Conservation (phyloP, 208 protist genomes). For the Endotrypanum monterogeii region DNA sequence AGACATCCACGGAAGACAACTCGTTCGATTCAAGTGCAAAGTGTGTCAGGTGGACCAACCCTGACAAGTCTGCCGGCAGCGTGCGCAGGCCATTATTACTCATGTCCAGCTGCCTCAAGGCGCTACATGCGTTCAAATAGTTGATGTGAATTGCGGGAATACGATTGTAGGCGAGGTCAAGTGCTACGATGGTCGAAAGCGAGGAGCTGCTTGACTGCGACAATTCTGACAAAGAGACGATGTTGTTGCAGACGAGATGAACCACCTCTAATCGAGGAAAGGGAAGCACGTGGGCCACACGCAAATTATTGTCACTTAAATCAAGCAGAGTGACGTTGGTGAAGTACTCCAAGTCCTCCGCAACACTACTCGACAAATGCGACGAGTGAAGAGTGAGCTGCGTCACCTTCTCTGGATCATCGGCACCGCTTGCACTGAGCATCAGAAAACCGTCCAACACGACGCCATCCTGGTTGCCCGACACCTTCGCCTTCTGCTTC, state of each 20-base stretch:
- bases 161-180: constrained; percentile 88
- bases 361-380: constrained; percentile 57
- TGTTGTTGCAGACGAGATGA: constrained; percentile 81
- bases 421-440: constrained; percentile 57
- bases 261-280: constrained; percentile 70
- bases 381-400: constrained; percentile 73
- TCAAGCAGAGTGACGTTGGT: constrained; percentile 68
- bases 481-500: constrained; percentile 31
- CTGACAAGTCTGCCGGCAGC: constrained; percentile 72
- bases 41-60: constrained; percentile 76
- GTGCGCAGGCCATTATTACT: constrained; percentile 76
- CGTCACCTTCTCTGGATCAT: constrained; percentile 72
- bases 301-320: constrained; percentile 80
- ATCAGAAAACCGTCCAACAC: constrained; percentile 84
- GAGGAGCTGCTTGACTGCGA: constrained; percentile 27
- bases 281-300: constrained; percentile 60
- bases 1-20: constrained; percentile 51
- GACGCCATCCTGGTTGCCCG: constrained; percentile 38
- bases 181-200: constrained; percentile 39
- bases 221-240: constrained; percentile 48
- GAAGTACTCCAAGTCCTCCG: constrained; percentile 82
- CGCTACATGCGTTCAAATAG: constrained; percentile 62
- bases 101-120: constrained; percentile 79
- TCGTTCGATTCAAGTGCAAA: constrained; percentile 83
- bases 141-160: constrained; percentile 61